These are phyloP conservation scores for Aspergillus avenaceus DNA, from an alignment of 495 filamentous ascomycete species.

Conservation along the genomic window DNA sequence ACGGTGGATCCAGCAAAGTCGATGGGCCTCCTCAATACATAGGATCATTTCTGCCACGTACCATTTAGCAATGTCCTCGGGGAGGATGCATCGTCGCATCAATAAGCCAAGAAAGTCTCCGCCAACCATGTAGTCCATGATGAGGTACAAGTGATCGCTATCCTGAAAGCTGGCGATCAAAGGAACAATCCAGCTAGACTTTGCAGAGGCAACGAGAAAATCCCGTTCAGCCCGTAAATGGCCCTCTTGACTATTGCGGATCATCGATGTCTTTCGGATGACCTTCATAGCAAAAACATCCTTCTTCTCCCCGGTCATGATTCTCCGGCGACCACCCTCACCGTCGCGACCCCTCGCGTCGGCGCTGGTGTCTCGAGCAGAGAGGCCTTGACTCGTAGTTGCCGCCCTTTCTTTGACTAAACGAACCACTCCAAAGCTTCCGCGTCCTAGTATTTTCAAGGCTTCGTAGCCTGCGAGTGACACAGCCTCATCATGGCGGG, in stretches of 20 bases:
- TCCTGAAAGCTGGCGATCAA: conserved; percentile 90
- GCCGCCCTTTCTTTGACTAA: conserved; percentile 64
- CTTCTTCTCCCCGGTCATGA: conserved; percentile 35
- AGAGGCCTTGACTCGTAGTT: background rate
- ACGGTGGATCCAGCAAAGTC: conserved; percentile 83
- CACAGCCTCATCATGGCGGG: conserved; percentile 32
- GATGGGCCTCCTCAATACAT: conserved; percentile 89
- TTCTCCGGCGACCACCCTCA: conserved; percentile 22
- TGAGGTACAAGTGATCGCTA: conserved; percentile 73
- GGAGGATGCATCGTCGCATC: conserved; percentile 74
- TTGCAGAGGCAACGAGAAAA: conserved; percentile 80
- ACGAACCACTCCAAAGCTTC: conserved; percentile 88
- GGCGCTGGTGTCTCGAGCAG: conserved; percentile 1
- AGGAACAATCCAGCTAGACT: conserved; percentile 81
- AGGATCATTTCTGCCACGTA: conserved; percentile 95
- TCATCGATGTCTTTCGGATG: conserved; percentile 87
- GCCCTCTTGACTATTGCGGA: conserved; percentile 84
- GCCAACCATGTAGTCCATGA: conserved; percentile 97
- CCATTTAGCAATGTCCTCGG: conserved; percentile 72
- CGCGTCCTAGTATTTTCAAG: conserved; percentile 84
- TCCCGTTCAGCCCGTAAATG: conserved; percentile 89
- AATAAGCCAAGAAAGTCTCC: conserved; percentile 87
- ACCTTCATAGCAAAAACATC: conserved; percentile 93
- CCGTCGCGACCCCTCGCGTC: background rate
- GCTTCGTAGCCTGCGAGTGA: conserved; percentile 68